Conservation (phyloP, 2,329 filamentous ascomycete species). For the Iodosphaeria phyllophila region DNA sequence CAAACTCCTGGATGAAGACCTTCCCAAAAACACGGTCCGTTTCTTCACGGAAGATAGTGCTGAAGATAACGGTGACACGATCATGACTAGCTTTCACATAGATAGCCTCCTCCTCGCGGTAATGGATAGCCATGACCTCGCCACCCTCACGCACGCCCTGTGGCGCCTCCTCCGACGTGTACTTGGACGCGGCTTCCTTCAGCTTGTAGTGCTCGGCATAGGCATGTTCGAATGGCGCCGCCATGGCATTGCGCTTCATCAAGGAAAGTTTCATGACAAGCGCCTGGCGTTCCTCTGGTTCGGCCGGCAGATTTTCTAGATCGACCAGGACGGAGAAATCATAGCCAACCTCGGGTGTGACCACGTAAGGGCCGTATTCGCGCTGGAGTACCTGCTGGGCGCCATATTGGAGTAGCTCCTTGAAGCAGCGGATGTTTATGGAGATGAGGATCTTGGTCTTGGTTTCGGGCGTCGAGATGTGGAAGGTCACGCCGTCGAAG, state of each 20-base stretch:
- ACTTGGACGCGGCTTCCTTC: slow-evolving; percentile 76
- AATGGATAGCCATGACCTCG: slow-evolving; percentile 89
- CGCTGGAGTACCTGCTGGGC: slow-evolving; percentile 80
- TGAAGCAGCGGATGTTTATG: slow-evolving; percentile 85
- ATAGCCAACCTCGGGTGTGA: slow-evolving; percentile 72
- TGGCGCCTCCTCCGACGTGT: slow-evolving; percentile 83
- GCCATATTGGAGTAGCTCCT: slow-evolving; percentile 81
- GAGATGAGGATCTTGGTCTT: slow-evolving; percentile 93
- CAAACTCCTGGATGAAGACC: slow-evolving; percentile 97
- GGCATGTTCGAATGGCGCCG: slow-evolving; percentile 90
- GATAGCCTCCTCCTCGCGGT: slow-evolving; percentile 96
- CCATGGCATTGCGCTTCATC: slow-evolving; percentile 97
- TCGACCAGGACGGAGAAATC: slow-evolving; percentile 92
- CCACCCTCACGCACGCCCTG: slow-evolving; percentile 81
- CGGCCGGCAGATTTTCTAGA: slow-evolving; percentile 66
- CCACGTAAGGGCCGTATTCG: slow-evolving; percentile 88
- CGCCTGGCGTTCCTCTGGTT: slow-evolving; percentile 66
- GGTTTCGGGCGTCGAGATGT: slow-evolving; percentile 86
- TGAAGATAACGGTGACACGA: slow-evolving; percentile 96
- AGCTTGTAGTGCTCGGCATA: slow-evolving; percentile 83
- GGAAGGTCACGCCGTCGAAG: slow-evolving; percentile 97
- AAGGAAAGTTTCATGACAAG: slow-evolving; percentile 75
- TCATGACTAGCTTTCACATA: slow-evolving; percentile 97
- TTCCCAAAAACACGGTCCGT: slow-evolving; percentile 96
- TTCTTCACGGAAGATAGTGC: slow-evolving; percentile 93